Evolutionary conservation across 805 yeast genomes (phyloP), one percentile per base, ranked within the genome.

Genomic region (Wickerhamiella sorbophila): DNA sequence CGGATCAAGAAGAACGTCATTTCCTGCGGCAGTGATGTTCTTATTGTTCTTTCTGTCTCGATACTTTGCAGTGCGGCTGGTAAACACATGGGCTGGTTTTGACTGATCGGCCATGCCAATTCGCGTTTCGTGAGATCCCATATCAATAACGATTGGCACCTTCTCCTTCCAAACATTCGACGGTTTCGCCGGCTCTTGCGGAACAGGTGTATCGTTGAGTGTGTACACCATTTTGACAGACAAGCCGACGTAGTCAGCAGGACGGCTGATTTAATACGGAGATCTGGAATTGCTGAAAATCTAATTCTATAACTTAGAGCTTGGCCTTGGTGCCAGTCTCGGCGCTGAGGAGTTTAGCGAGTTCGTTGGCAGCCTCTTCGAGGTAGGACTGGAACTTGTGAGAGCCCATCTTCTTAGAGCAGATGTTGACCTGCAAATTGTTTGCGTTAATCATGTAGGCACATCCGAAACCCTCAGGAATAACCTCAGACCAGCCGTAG

Each of bases 401-500:
- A 27, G 63, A 52, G 24, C 69, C 67, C 35, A 75, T 72, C 62
- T 72, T 76, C 67, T 75, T 79, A 48, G 77, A 73, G 38, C 86
- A 78, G 48, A 88, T 77, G 63, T 87, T 88, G 55, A 91, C 75
- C 58, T 86, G 88, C 50, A 86, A 55, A 75, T 82, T 79, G 52
- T 87, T 80, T 45, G 74, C 74, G 68, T 83, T 86, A 55, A 88
- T 70, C 84, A 86, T 84, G 67, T 88, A 88, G 6, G 95, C 96
- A 48, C 84, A 70, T 5, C 97, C 98, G 54, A 82, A 77, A 6
- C 98, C 98, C 47, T 79, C 83, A 56, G 87, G 94, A 52, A 81
- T 77, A 39, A 91, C 97, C 60, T 93, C 94, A 16, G 95, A 75
- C 84, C 86, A 88, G 27, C 98, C 98, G 70, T 87, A 88, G 36